Evolutionary conservation across 2,329 filamentous ascomycete species (phyloP).

Genomic region (Aschersonia sp.): DNA sequence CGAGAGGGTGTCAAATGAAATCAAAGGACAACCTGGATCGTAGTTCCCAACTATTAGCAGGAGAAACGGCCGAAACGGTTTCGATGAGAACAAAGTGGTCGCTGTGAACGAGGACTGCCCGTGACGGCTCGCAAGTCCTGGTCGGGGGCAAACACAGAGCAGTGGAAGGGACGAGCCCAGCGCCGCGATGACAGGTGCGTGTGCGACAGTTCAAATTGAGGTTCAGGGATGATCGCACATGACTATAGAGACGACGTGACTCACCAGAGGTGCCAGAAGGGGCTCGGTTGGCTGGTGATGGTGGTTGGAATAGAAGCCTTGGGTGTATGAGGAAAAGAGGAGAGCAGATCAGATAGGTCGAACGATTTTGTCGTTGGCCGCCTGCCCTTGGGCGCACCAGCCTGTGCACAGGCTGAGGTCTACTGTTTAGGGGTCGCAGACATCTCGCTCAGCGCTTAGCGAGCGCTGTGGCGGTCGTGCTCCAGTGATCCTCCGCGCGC

Average conservation of each 20-base stretch:
- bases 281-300: slow-evolving; percentile 18
- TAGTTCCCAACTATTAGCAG: slow-evolving; percentile 1
- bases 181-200: slow-evolving; percentile 7
- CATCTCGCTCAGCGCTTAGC: too few relatives aligned
- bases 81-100: neutral
- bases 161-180: slow-evolving; percentile 3
- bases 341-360: slow-evolving; percentile 20
- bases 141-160: neutral
- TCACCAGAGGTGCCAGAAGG: slow-evolving; percentile 20
- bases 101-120: neutral
- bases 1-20: neutral
- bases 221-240: slow-evolving; percentile 20
- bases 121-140: neutral
- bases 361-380: slow-evolving; percentile 24
- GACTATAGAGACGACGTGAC: slow-evolving; percentile 17
- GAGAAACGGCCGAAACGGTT: neutral
- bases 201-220: slow-evolving; percentile 11
- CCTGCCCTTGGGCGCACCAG: slow-evolving; percentile 3
- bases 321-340: slow-evolving; percentile 30
- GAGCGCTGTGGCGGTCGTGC: too few relatives aligned
- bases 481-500: too few relatives aligned
- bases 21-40: neutral
- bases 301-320: slow-evolving; percentile 19
- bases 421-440: too few relatives aligned
- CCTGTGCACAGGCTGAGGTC: too few relatives aligned